phyloP scores from a whole-genome alignment of 2,329 filamentous ascomycete genomes.

The Aspergillus texensis region DNA sequence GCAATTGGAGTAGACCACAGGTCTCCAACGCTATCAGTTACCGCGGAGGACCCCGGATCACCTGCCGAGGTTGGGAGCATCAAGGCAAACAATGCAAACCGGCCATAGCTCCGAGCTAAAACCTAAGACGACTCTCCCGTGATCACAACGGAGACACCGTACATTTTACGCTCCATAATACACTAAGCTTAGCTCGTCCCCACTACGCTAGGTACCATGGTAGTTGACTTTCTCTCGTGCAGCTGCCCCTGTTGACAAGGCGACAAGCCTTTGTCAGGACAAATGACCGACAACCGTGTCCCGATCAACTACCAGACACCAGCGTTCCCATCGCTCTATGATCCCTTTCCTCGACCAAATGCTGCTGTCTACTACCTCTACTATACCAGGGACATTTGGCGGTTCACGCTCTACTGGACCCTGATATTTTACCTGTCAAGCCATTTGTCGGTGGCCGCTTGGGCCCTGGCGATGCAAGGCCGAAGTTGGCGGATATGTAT shows the following conservation, averaged over 20 bases:
- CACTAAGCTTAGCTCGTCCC: background rate
- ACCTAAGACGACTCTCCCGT: background rate
- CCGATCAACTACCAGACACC: constrained; percentile 68
- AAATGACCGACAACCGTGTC: constrained; percentile 44
- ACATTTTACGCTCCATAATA: background rate
- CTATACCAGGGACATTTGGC: constrained; percentile 76
- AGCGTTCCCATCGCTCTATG: constrained; percentile 79
- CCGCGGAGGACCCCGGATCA: constrained; percentile 37
- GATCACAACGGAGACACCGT: background rate
- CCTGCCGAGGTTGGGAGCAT: constrained; percentile 34
- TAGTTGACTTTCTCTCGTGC: background rate
- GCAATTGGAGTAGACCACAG: background rate
- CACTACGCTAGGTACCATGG: constrained; percentile 11
- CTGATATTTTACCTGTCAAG: constrained; percentile 75
- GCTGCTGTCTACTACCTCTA: constrained; percentile 69
- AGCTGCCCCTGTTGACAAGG: constrained; percentile 13
- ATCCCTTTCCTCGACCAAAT: constrained; percentile 63
- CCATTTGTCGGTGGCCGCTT: constrained; percentile 70
- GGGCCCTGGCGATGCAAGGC: constrained; percentile 72
- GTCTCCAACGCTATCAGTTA: constrained; percentile 3
- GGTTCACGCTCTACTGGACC: constrained; percentile 86
- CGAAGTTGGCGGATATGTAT: constrained; percentile 58
- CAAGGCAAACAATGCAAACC: constrained; percentile 39
- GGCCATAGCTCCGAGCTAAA: background rate
- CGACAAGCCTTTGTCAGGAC: background rate